Evolutionary conservation across 208 protist species (phyloP).

Genomic region (Leishmania aethiopica): DNA sequence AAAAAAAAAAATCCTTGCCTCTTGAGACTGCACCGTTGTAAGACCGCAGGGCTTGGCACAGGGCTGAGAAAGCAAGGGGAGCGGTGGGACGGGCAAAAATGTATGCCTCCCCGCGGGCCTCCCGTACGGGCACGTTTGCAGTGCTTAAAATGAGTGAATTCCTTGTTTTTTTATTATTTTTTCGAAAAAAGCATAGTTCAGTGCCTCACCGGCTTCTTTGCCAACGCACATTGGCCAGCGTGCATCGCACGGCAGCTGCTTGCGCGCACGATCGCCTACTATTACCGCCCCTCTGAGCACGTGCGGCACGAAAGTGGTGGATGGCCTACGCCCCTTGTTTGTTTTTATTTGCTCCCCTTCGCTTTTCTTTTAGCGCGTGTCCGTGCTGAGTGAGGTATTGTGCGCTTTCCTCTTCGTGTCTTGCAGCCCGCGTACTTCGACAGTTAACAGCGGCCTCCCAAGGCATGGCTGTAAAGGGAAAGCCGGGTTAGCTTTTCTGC

Average conservation of each 20-base stretch:
- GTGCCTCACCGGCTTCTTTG: neutral
- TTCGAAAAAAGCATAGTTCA: neutral
- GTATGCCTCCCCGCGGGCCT: neutral
- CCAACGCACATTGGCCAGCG: neutral
- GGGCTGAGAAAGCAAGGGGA: neutral
- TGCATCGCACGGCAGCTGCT: neutral
- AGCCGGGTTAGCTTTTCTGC: neutral
- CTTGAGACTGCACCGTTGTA: neutral
- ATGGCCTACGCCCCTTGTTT: neutral
- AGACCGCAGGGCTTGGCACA: neutral
- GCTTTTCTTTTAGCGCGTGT: neutral
- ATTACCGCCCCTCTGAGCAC: neutral
- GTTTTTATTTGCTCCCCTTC: neutral
- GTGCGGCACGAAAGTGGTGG: neutral
- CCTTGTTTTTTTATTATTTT: neutral
- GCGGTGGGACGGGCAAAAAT: too few species aligned
- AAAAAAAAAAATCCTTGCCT: too few species aligned
- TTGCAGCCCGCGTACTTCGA: neutral
- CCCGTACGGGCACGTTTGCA: neutral
- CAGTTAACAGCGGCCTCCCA: too few species aligned
- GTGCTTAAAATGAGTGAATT: neutral
- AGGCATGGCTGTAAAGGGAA: neutral
- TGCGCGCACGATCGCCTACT: neutral
- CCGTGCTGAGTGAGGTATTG: neutral
- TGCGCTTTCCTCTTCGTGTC: neutral